Base-by-base conservation (phyloP, 768 basidiomycete genomes). In the Mycena rebaudengoi region DNA sequence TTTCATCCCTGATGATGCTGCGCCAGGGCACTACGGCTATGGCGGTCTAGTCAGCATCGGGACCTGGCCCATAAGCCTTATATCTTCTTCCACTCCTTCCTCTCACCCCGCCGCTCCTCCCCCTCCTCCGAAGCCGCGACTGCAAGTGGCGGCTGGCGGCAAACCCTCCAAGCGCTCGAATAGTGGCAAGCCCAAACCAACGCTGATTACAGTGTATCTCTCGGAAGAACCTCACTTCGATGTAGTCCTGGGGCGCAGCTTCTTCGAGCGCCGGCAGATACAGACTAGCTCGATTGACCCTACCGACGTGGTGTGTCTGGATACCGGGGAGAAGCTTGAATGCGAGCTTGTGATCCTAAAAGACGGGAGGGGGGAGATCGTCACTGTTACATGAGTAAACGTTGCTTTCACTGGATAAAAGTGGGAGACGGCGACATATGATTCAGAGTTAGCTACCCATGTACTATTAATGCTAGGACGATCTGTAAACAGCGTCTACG, bases 171-270 rank as follows among this genome's bases (percentile, higher is more conserved):
- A 64, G 56, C 48, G 60, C 60, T 11, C 51, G 39, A 58, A 67
- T 54, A 60, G 43, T 26, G 53, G 67, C 49, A 54, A 67, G 51
- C 74, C 78, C 2, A 83, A 82, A 69, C 76, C 79, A 5, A 82
- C 83, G 12, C 72, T 80, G 62, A 73, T 90, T 23, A 72, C 86
- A 0, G 96, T 98, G 10, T 96, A 93, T 76, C 85, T 99, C 29
- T 91, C 93, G 4, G 98, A 99, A 73, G 96, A 98, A 74, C 89
- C 91, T 0, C 95, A 98, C 71, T 99, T 99, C 76, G 96, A 98
- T 70, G 93, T 98, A 46, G 91, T 99, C 5, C 85, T 99, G 7
- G 96, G 96, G 1, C 83, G 96, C 25, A 89, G 88, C 23, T 96
- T 98, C 71, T 87, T 91, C 65, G 91, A 91, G 83, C 89, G 84